These are phyloP conservation scores for Pichia ethanolica DNA, from an alignment of 805 yeast genomes.

Conservation along the genomic window DNA sequence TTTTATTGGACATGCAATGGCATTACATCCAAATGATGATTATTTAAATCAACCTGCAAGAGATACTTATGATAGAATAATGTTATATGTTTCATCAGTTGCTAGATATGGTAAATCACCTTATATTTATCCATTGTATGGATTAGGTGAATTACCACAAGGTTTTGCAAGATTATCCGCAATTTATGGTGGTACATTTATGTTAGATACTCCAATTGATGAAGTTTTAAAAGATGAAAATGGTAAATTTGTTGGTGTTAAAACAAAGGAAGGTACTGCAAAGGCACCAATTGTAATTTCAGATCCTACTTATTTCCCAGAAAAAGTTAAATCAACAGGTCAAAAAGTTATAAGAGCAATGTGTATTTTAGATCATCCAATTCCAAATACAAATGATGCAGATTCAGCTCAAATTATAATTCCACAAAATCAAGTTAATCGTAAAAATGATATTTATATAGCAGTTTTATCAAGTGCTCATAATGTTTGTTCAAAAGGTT, in stretches of 20 bases:
- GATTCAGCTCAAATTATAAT: conserved; percentile 92
- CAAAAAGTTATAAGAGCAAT: conserved; percentile 73
- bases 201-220: conserved; percentile 94
- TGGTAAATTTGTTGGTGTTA: conserved; percentile 76
- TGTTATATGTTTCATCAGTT: conserved; percentile 81
- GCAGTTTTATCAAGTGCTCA: conserved; percentile 87
- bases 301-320: conserved; percentile 96
- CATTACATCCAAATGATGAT: conserved; percentile 88
- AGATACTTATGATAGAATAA: conserved; percentile 80
- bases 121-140: conserved; percentile 90
- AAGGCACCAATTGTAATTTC: conserved; percentile 92
- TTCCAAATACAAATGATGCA: conserved; percentile 71
- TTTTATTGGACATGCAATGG: conserved; percentile 98
- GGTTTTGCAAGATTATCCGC: conserved; percentile 97
- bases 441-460: conserved; percentile 90
- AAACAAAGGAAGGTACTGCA: conserved; percentile 85
- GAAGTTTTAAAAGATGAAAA: conserved; percentile 70
- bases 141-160: conserved; percentile 97
- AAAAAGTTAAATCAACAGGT: conserved; percentile 65
- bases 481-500: conserved; percentile 82
- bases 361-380: conserved; percentile 85
- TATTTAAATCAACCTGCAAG: conserved; percentile 85
- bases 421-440: conserved; percentile 90
- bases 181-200: conserved; percentile 96
- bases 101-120: conserved; percentile 96